Conservation (phyloP, 441 rosid species). For the Corymbia calophylla region DNA sequence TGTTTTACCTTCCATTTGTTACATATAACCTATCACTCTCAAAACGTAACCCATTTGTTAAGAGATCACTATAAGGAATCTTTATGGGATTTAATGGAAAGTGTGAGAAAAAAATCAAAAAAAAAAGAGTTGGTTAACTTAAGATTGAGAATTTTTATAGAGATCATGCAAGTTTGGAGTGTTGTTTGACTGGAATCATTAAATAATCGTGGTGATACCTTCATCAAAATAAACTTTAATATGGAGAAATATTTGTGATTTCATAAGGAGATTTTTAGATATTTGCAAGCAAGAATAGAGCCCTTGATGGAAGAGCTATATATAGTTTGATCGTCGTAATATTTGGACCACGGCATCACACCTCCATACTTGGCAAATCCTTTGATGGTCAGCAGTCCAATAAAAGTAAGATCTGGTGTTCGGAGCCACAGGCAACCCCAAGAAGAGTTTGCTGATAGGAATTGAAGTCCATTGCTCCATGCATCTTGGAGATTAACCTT, state of each 20-base stretch:
- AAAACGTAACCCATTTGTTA: no score
- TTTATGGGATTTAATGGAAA: neutral
- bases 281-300: neutral
- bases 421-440: neutral
- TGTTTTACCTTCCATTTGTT: no score
- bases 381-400: neutral
- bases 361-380: neutral
- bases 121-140: neutral
- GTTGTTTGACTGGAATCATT: no score
- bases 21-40: neutral
- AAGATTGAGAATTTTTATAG: neutral
- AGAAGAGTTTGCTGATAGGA: neutral
- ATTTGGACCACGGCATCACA: neutral
- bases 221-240: no score
- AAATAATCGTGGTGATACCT: no score
- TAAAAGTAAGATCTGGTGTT: neutral
- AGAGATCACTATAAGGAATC: no score
- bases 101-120: neutral
- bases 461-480: neutral
- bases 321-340: neutral
- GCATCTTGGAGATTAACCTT: neutral
- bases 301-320: neutral
- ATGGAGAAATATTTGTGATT: fast-evolving
- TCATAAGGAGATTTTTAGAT: neutral
- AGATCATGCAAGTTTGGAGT: neutral